phyloP scores from a whole-genome alignment of 768 basidiomycete species.

The Lactarius tabidus region DNA sequence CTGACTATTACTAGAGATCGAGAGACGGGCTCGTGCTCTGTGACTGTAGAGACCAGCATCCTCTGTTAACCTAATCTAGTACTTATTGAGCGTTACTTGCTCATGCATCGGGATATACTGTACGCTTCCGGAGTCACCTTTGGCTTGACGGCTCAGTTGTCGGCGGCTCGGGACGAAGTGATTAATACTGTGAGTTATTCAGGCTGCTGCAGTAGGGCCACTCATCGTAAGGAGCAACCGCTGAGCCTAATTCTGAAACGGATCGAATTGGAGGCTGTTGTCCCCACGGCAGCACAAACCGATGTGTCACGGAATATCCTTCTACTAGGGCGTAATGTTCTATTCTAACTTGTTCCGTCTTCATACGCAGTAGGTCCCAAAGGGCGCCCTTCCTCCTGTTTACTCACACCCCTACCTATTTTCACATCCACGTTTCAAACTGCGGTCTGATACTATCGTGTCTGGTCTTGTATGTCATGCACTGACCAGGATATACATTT shows the following conservation, averaged over 20 bases:
- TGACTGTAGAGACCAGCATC: not conserved
- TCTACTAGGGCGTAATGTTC: too few species aligned
- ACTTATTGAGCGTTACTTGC: not conserved
- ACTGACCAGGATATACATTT: too few species aligned
- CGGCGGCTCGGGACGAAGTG: not conserved
- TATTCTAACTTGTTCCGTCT: too few species aligned
- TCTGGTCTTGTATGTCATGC: too few species aligned
- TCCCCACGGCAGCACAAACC: too few species aligned
- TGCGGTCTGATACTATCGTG: not conserved
- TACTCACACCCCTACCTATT: too few species aligned
- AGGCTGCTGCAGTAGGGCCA: not conserved
- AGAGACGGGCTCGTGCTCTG: not conserved
- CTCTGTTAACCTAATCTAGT: not conserved
- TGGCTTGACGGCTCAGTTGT: not conserved
- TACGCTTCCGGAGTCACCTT: not conserved
- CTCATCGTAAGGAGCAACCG: not conserved
- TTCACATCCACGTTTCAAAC: too few species aligned
- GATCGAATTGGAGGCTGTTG: too few species aligned
- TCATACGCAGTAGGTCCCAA: too few species aligned
- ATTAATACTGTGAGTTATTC: not conserved
- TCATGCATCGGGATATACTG: not conserved
- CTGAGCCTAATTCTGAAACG: not conserved
- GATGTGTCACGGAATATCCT: too few species aligned
- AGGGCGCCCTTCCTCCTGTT: too few species aligned
- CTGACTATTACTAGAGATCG: constrained; percentile 51